Evolutionary conservation across 805 yeast species (phyloP).

Genomic region (Metschnikowia peoriensis): DNA sequence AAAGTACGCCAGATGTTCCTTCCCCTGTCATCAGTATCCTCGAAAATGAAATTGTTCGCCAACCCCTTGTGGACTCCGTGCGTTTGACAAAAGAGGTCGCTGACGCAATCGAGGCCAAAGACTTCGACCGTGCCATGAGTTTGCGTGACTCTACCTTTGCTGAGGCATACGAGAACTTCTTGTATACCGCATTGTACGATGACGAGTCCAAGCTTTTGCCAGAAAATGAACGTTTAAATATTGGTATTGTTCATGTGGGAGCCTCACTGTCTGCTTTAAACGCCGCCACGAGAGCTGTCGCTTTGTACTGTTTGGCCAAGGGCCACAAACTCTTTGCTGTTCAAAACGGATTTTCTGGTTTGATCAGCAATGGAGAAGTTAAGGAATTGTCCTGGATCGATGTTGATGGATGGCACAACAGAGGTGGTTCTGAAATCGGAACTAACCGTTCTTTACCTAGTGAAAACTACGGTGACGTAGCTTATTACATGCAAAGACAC

Average conservation of each 20-base stretch:
- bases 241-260: slow-evolving; percentile 74
- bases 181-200: slow-evolving; percentile 62
- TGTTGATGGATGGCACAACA: slow-evolving; percentile 68
- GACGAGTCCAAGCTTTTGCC: slow-evolving; percentile 52
- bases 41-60: slow-evolving; percentile 83
- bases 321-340: slow-evolving; percentile 75
- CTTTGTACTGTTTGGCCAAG: slow-evolving; percentile 68
- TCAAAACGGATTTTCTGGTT: slow-evolving; percentile 72
- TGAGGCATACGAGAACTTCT: slow-evolving; percentile 50
- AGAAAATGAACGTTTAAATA: slow-evolving; percentile 51
- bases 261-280: slow-evolving; percentile 81
- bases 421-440: slow-evolving; percentile 82
- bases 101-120: slow-evolving; percentile 71
- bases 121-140: slow-evolving; percentile 83
- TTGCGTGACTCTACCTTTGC: slow-evolving; percentile 86
- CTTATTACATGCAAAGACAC: slow-evolving; percentile 88
- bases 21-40: slow-evolving; percentile 90
- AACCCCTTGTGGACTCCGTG: slow-evolving; percentile 88
- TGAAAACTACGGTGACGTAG: slow-evolving; percentile 69
- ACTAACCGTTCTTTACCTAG: slow-evolving; percentile 55
- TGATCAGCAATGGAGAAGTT: slow-evolving; percentile 61
- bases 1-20: slow-evolving; percentile 84
- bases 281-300: slow-evolving; percentile 73
- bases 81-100: slow-evolving; percentile 87
- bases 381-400: slow-evolving; percentile 63